Conservation (phyloP, 768 basidiomycete species). For the Lepiota venenata region DNA sequence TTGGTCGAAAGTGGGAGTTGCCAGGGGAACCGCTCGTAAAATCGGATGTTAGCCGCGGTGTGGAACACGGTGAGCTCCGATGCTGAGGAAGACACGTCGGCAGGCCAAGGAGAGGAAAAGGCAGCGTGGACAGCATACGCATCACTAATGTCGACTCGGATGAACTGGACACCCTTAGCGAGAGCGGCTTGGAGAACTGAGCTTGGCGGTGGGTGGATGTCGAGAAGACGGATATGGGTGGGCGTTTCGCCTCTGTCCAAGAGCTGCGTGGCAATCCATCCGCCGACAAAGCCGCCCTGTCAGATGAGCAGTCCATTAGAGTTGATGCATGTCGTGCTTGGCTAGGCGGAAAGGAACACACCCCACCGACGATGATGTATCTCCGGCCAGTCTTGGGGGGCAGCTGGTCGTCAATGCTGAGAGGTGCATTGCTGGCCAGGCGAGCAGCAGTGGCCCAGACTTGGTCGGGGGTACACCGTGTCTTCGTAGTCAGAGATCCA, state of each 20-base stretch:
- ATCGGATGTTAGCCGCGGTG: slow-evolving; percentile 75
- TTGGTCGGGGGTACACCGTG: slow-evolving; percentile 42
- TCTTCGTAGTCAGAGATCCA: slow-evolving; percentile 41
- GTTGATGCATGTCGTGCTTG: background rate
- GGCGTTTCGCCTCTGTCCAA: slow-evolving; percentile 71
- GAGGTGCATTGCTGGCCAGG: slow-evolving; percentile 29
- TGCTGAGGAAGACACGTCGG: slow-evolving; percentile 10
- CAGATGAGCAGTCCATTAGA: background rate
- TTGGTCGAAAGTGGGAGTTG: slow-evolving; percentile 52
- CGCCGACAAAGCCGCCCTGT: slow-evolving; percentile 73
- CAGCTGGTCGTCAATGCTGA: slow-evolving; percentile 41
- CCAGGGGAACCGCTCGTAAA: slow-evolving; percentile 57
- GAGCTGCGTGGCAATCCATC: slow-evolving; percentile 72
- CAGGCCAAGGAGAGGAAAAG: slow-evolving; percentile 64
- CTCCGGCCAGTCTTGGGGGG: slow-evolving; percentile 69
- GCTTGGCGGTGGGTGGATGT: slow-evolving; percentile 60
- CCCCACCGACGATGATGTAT: slow-evolving; percentile 77
- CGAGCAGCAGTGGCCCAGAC: slow-evolving; percentile 34
- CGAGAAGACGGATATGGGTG: slow-evolving; percentile 58
- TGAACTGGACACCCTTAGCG: slow-evolving; percentile 51
- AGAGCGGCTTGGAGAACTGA: slow-evolving; percentile 51
- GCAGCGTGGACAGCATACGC: slow-evolving; percentile 50
- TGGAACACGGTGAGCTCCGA: slow-evolving; percentile 66
- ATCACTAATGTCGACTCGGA: slow-evolving; percentile 57
- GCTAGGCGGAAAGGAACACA: slow-evolving; percentile 28